Base-by-base conservation (phyloP, 495 filamentous ascomycete species). In the Podospora bellae-mahoneyi region DNA sequence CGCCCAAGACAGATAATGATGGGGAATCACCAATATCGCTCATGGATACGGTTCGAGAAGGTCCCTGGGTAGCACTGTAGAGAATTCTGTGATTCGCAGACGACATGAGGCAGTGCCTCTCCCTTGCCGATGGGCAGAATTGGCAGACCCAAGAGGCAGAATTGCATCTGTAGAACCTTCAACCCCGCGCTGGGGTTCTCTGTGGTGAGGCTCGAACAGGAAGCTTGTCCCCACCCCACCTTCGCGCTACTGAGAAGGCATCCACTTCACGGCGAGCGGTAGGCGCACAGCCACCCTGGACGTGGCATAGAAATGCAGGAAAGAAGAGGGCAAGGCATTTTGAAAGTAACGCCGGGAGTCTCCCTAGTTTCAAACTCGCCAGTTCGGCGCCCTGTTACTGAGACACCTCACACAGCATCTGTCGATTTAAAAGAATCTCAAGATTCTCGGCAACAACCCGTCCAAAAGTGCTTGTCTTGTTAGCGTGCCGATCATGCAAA, bases 191-290 rank as follows among this genome's bases (percentile, higher is more conserved):
- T 58, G 54, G 18, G 61, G 18, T 28, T 63, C 1, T 61, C 28
- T 19, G n/a, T 18, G 59, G 59, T 61, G 20, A 27, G 28, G 23
- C 28, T 28, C 39, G 39, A 48, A 13, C 39, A 16, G 39, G 39
- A 48, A 48, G 39, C 39, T 48, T 16, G 39, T 48, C 39, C n/a
- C 56, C 56, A 58, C 56, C 56, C 26, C 26, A 26, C 26, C 60
- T 30, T 20, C 44, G 7, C 64, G 68, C 60, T 71, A 65, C 67
- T 30, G 60, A 67, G 67, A 55, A 72, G 70, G 70, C 70, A 65
- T 67, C 67, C 65, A 48, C 39, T 48, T 13, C 39, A 48, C 9
- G 39, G 39, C 9, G 30, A 13, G 39, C 39, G 39, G 39, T 59
- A 48, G 66, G 63, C 63, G 63, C 39, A 64, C 32, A 57, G 28